Evolutionary conservation across 495 filamentous ascomycete species (phyloP).

Genomic region (Aspergillus indologenus): DNA sequence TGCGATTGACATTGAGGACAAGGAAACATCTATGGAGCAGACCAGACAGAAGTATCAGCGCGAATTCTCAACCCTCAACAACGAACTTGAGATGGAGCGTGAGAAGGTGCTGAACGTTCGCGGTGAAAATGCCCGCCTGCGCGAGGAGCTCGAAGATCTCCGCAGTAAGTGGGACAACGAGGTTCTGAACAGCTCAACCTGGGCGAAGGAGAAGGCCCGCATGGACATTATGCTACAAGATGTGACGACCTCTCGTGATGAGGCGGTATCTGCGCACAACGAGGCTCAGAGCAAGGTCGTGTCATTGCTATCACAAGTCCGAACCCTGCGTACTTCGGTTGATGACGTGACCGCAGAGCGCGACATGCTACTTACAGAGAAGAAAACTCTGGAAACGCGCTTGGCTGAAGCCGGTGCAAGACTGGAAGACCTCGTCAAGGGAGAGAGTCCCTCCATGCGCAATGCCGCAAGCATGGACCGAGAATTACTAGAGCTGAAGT

Average conservation of each 20-base stretch:
- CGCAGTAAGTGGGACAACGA: conserved; percentile 98
- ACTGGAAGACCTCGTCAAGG: conserved; percentile 84
- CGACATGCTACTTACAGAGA: conserved; percentile 82
- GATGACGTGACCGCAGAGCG: conserved; percentile 86
- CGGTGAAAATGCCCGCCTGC: conserved; percentile 67
- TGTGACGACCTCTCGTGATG: conserved; percentile 83
- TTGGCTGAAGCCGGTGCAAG: conserved; percentile 83
- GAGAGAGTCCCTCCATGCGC: conserved; percentile 85
- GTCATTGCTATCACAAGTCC: conserved; percentile 84
- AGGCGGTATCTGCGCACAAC: conserved; percentile 88
- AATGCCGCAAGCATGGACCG: conserved; percentile 88
- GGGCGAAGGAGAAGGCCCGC: conserved; percentile 96
- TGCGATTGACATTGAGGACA: conserved; percentile 95
- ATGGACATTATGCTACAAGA: conserved; percentile 90
- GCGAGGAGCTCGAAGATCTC: conserved; percentile 92
- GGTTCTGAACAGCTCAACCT: conserved; percentile 94
- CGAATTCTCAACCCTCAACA: conserved; percentile 82
- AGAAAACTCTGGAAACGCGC: conserved; percentile 83
- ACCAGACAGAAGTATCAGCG: conserved; percentile 95
- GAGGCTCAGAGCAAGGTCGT: conserved; percentile 93
- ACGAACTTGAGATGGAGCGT: conserved; percentile 88
- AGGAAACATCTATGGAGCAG: conserved; percentile 93
- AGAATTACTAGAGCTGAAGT: conserved; percentile 87
- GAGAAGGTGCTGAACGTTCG: conserved; percentile 74
- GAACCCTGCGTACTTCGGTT: conserved; percentile 73